Conservation (phyloP, 2,329 filamentous ascomycete species). For the Penicillium brasilianum region DNA sequence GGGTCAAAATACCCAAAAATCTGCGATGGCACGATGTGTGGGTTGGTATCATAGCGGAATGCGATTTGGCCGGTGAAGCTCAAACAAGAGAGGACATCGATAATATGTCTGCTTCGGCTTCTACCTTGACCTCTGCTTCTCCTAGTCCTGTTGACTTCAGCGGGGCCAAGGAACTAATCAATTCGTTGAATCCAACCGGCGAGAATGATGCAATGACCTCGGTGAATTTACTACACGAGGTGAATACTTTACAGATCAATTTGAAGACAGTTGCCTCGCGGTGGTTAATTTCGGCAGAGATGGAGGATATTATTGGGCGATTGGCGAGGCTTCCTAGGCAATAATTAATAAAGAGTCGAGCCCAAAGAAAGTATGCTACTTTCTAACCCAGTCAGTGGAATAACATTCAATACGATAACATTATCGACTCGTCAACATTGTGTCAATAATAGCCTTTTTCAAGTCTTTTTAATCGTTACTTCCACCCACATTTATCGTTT, state of each 20-base stretch:
- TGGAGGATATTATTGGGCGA: neutral
- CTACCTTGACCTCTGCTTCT: neutral
- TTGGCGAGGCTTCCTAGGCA: neutral
- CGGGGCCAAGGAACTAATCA: neutral
- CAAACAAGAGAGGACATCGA: neutral
- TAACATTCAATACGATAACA: no score
- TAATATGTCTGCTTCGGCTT: neutral
- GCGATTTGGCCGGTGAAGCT: neutral
- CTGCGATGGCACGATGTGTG: neutral
- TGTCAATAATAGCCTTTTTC: no score
- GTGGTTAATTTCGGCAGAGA: neutral
- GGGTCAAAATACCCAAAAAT: neutral
- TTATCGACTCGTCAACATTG: no score
- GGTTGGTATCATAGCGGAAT: neutral
- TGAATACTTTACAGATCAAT: neutral
- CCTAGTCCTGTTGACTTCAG: neutral
- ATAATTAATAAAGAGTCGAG: neutral
- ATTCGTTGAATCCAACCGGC: neutral
- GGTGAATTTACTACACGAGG: neutral
- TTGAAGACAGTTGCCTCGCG: neutral
- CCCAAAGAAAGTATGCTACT: no score
- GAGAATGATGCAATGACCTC: neutral
- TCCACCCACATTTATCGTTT: no score
- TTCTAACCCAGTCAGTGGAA: no score
- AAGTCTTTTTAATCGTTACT: no score